Evolutionary conservation across 129 eudicot genomes (phyloP), one percentile per base, ranked within the genome.

Genomic region (Ambrosia artemisiifolia): DNA sequence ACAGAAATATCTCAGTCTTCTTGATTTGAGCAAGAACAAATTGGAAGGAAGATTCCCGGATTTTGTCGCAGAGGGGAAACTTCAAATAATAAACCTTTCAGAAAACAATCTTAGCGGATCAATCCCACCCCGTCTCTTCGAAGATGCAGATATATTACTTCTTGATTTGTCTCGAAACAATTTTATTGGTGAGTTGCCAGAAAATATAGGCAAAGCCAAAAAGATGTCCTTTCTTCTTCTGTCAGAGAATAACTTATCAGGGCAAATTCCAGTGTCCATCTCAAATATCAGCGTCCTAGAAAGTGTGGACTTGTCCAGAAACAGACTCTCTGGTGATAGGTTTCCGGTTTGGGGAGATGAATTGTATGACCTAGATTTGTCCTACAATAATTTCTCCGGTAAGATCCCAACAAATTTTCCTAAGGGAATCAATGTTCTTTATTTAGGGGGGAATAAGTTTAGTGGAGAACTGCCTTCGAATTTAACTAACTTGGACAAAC

Each of bases 201-300:
- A 74, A 48, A 87, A 66, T 69, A 76, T 87, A 11, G 93, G 87
- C 51, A 80, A 79, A 2, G 83, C 88, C 35, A 80, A 65, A 44
- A 75, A 7, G 28, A 69, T 84, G 4, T 59, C 73, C 79, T 5
- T 71, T 3, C 88, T 87, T 50, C 54, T 77, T 75, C 69, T 84
- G 69, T 72, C 87, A 0, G 81, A 74, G 50, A 87, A 87, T 69
- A 77, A 82, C 8, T 68, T 87, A 67, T 79, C 80, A 1, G 89
- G 93, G 12, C 73, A 79, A 44, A 79, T 87, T 46, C 93, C 93
- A 14, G 8, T 4, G n/a, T 87, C 93, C 3, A 80, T 87, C 16
- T 53, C 79, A 3, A 69, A 67, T 11, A 71, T 82, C 20, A 72
- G 76, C 55, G 66, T 78, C 13, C 77, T 87, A n/a, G 7, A 67